Base-by-base conservation (phyloP, 306 rosid species). In the Prunus padus region DNA sequence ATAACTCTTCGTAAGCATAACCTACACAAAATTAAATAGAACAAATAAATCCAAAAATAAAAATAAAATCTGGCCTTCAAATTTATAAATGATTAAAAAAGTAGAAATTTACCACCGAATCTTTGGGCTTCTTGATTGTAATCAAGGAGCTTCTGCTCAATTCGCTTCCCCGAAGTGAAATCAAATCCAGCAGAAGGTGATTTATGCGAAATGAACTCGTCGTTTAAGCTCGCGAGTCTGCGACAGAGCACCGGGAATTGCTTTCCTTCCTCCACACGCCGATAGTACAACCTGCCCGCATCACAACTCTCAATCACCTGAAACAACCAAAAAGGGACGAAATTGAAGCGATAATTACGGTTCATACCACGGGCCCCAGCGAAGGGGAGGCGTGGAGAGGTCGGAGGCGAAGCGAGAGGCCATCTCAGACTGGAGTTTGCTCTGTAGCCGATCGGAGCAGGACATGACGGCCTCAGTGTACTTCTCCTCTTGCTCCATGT, bases 401-500 rank as follows among this genome's bases (percentile, higher is more conserved):
- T 92, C 93, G 37, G 61, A 89, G 33, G 91, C 83, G 72, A 89
- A 78, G 50, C 97, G 90, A 23, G 97, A 83, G n/a, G 97, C 97
- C 93, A 92, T 90, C 63, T 95, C 97, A 15, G 92, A 86, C 78
- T 92, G 97, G 37, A 92, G 93, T 84, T 89, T 90, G 79, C 86
- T 84, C 74, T 87, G 91, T 26, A 95, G 82, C 30, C 89, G 86
- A 61, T 90, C 99, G 3, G 93, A 80, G 3, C 82, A 88, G 14
- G 84, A 80, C 99, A 90, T 88, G 33, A 90, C 78, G 4, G 99
- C 99, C 46, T 92, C 96, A 0, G 88, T 76, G 78, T 89, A 90
- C 86, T 95, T 95, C 89, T 95, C 97, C 76, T 92, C 99, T 72
- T 89, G 97, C 81, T 95, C 99, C 93, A 92, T 95, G 84, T 86